Evolutionary conservation across 306 rosid genomes (phyloP).

Genomic region (Datisca glomerata): DNA sequence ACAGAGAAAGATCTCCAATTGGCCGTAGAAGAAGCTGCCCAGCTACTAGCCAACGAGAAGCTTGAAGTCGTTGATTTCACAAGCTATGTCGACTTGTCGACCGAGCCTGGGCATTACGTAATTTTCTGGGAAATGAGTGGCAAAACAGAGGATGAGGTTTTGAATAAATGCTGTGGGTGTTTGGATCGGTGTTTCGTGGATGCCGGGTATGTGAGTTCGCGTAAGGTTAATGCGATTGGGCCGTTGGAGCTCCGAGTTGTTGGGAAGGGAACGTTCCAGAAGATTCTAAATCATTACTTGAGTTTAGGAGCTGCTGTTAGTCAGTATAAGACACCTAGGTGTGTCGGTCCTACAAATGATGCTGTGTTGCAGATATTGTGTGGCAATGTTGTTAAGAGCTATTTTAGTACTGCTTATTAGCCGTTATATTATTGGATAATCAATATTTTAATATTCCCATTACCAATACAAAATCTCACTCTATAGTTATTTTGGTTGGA

Average conservation of each 20-base stretch:
- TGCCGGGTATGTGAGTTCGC: conserved; percentile 51
- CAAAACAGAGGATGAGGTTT: conserved; percentile 43
- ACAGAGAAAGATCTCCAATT: conserved; percentile 65
- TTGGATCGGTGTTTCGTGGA: conserved; percentile 64
- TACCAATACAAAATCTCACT: too few relatives aligned
- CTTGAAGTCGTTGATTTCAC: conserved; percentile 70
- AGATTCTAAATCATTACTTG: conserved; percentile 55
- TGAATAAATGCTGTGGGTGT: conserved; percentile 57
- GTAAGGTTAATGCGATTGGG: conserved; percentile 49
- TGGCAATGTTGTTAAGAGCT: conserved; percentile 43
- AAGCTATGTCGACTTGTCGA: conserved; percentile 47
- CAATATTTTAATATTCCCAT: too few relatives aligned
- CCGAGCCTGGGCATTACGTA: conserved; percentile 78
- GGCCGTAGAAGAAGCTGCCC: conserved; percentile 56
- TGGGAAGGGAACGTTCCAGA: conserved; percentile 58
- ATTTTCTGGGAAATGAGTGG: conserved; percentile 73
- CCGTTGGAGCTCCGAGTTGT: conserved; percentile 68
- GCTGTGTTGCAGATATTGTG: conserved; percentile 53
- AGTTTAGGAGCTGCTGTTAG: conserved; percentile 47
- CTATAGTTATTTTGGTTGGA: too few relatives aligned
- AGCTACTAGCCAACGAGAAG: conserved; percentile 44
- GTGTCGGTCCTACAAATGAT: conserved; percentile 38
- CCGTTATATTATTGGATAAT: too few relatives aligned
- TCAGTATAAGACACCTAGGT: conserved; percentile 80
- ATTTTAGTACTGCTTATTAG: conserved; percentile 49